These are phyloP conservation scores for Calonectria ilicicola DNA, from an alignment of 2,329 filamentous ascomycete genomes.

Conservation along the genomic window DNA sequence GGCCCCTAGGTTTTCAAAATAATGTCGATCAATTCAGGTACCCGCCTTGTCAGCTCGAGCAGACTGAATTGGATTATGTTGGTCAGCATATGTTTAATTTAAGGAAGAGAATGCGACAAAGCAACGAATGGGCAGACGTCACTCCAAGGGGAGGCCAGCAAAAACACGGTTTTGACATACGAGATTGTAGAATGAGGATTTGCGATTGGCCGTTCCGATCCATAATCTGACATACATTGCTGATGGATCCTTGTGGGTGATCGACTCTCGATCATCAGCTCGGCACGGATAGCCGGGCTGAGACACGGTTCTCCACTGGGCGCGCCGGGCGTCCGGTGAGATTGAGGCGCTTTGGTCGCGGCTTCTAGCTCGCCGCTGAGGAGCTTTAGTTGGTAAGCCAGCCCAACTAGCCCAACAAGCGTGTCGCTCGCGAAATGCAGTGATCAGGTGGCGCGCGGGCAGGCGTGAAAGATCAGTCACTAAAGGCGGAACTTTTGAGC, in stretches of 20 bases:
- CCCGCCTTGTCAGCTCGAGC: not conserved
- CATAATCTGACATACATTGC: not conserved
- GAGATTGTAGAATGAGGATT: not conserved
- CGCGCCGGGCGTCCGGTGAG: not conserved
- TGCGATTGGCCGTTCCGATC: not conserved
- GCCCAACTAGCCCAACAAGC: not conserved
- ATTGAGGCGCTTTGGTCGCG: not conserved
- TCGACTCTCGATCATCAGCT: not conserved
- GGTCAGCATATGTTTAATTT: not conserved
- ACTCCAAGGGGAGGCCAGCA: not conserved
- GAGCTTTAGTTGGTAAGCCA: not conserved
- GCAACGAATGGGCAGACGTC: not conserved
- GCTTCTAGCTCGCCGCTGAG: not conserved
- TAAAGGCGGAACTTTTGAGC: not conserved
- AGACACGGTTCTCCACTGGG: not conserved
- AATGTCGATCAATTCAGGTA: not conserved
- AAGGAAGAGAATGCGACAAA: not conserved
- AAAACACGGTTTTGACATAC: not conserved
- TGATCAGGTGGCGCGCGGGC: not conserved
- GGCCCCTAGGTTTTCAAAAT: not conserved
- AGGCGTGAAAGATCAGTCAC: not conserved
- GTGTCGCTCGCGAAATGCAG: not conserved
- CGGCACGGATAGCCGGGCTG: not conserved
- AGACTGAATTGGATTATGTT: not conserved
- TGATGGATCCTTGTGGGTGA: not conserved